Base-by-base conservation (phyloP, 345 rosid genomes). In the Lumnitzera racemosa region DNA sequence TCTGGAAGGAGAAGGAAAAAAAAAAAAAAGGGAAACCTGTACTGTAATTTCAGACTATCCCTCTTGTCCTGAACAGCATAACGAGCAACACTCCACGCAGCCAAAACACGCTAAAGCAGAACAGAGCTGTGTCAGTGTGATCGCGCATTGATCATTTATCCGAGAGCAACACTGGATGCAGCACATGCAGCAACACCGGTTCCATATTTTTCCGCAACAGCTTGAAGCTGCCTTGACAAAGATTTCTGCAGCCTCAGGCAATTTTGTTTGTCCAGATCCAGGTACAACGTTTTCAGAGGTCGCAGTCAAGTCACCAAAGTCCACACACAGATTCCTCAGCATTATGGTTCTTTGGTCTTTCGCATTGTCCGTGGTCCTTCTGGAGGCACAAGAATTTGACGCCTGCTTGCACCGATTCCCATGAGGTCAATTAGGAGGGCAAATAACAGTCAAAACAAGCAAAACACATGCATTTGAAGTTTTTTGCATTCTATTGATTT, bases 161-260 rank as follows among this genome's bases (percentile, higher is more conserved):
- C 58, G 77, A 24, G 85, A 63, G 70, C 95, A 94, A 60, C 95
- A 83, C 47, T 73, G 81, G 68, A 94, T 65, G 70, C 96, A 84
- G 74, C 92, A 84, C 80, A 90, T 76, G 76, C 99, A 90, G 58
- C 99, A 90, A 74, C 96, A 94, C n/a, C 57, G 68, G 12, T 53
- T 51, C 46, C 76, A 81, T 50, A 86, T 10, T n/a, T 48, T 70
- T 53, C 76, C 75, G 13, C 95, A 94, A 62, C 96, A 94, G 72
- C 80, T 75, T 24, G 90, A 90, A 0, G 96, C 86, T 50, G 92
- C 97, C 72, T 81, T 86, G 7, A 79, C 74, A 11, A 90, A 66
- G 25, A 86, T 76, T 72, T 90, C 97, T 0, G 95, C 95, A 46
- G 79, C 97, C 72, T 86, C 95, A 0, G 97, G 88, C 66, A 73